Evolutionary conservation across 805 yeast species (phyloP).

Genomic region (Starmerella tilneyi): DNA sequence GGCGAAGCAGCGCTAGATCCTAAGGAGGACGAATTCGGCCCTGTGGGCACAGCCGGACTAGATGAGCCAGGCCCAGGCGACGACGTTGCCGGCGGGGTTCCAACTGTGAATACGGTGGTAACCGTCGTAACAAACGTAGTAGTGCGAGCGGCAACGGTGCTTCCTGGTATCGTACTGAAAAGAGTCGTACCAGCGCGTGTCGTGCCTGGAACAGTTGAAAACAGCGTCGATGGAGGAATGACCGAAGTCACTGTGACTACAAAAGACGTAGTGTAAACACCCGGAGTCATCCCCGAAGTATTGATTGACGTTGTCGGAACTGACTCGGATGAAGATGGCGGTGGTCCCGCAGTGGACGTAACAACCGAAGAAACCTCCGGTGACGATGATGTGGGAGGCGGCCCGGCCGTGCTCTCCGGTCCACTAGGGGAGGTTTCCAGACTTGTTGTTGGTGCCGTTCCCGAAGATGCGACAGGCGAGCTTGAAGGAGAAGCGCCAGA

Average conservation of each 20-base stretch:
- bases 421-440: no score
- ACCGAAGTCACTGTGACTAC: neutral
- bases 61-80: neutral
- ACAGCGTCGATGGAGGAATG: constrained; percentile 4
- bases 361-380: no score
- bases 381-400: no score
- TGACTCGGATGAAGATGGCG: no score
- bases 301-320: constrained; percentile 7
- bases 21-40: no score
- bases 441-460: no score
- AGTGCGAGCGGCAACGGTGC: neutral
- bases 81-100: neutral
- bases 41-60: no score
- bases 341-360: no score
- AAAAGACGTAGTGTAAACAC: constrained; percentile 3
- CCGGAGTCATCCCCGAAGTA: constrained; percentile 8
- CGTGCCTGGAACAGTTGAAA: constrained; percentile 17
- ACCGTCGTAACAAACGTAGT: neutral
- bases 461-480: neutral
- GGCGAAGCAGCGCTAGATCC: no score
- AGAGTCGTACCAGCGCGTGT: constrained; percentile 6
- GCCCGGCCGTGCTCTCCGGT: no score
- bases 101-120: constrained; percentile 2
- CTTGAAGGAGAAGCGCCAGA: neutral
- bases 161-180: constrained; percentile 1